Conservation (phyloP, 495 filamentous ascomycete genomes). For the Monascus purpureus region DNA sequence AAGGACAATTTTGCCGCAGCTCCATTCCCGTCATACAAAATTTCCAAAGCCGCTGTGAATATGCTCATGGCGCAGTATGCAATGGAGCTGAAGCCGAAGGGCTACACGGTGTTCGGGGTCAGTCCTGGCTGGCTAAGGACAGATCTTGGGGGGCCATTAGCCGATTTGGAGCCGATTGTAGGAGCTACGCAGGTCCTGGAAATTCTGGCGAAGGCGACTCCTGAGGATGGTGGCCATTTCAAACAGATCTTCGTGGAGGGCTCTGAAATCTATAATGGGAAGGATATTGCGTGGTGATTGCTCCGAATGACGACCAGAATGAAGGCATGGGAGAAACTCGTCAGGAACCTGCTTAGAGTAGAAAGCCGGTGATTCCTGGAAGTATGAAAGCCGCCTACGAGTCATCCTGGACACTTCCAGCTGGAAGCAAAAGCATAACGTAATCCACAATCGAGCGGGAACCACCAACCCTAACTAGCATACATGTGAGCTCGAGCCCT, state of each 20-base stretch:
- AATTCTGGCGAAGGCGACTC: conserved; percentile 20
- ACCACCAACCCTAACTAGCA: too few species aligned
- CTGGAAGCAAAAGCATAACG: too few species aligned
- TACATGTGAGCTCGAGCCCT: too few species aligned
- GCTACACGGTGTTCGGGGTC: conserved; percentile 31
- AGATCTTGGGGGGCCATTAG: conserved; percentile 26
- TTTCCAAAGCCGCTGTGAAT: conserved; percentile 38
- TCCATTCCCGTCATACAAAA: conserved; percentile 32
- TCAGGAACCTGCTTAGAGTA: too few species aligned
- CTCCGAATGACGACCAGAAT: too few species aligned
- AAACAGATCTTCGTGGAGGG: conserved; percentile 29
- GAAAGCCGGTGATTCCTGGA: too few species aligned
- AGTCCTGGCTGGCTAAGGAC: conserved; percentile 39
- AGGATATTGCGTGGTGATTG: conserved; percentile 19
- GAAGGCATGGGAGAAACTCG: too few species aligned
- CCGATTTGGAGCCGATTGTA: conserved; percentile 28
- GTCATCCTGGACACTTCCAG: too few species aligned
- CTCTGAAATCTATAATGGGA: conserved; percentile 30
- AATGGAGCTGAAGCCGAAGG: conserved; percentile 19
- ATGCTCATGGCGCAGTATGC: conserved; percentile 36
- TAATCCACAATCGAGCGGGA: too few species aligned
- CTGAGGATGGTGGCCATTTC: conserved; percentile 28
- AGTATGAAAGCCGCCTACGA: too few species aligned
- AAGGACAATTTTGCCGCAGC: conserved; percentile 5
- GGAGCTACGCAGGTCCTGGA: conserved; percentile 31